Base-by-base conservation (phyloP, 1,139 yeast genomes). In the Eremothecium cymbalariae region DNA sequence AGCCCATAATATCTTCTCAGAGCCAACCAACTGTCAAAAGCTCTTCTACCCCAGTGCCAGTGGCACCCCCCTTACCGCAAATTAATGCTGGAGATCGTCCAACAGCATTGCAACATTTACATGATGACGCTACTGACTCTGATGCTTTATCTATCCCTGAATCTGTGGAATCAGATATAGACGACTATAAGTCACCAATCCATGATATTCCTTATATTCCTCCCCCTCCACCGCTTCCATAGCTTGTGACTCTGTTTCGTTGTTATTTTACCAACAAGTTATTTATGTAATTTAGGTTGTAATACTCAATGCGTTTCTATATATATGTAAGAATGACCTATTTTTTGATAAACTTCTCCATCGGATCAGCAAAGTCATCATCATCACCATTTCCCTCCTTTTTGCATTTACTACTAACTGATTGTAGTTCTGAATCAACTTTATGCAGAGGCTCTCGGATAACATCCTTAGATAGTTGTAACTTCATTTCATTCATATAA, bases 61-160 rank as follows among this genome's bases (percentile, higher is more conserved):
- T 44, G 22, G 51, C 53, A 3, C 37, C 59, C 44, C 31, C 55
- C 8, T 40, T 43, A 18, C 39, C 52, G 6, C 39, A 48, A 9
- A 30, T 35, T 8, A 22, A 36, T 9, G 33, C 41, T 13, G 38
- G 14, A 4, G 38, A 40, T 21, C 44, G 43, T 4, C 48, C 55
- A 12, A 50, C 55, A 2, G 59, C 61, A 7, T 50, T 60, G 18
- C 51, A 58, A 3, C 43, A 54, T 6, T 38, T 50, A 12, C 34
- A 27, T 9, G 37, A 41, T 22, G 39, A 34, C 9, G 39, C 35
- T 16, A 51, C 55, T 30, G 44, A 46, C 22, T 59, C 56, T 23
- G 61, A 54, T 30, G 58, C 50, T 28, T 40, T 59, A 20, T 57
- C 63, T 3, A 52, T 59, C 24, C 63, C 63, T 4, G 63, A 59